Evolutionary conservation across 441 rosid genomes (phyloP), one percentile per base, ranked within the genome.

Genomic region (Capsella rubella): DNA sequence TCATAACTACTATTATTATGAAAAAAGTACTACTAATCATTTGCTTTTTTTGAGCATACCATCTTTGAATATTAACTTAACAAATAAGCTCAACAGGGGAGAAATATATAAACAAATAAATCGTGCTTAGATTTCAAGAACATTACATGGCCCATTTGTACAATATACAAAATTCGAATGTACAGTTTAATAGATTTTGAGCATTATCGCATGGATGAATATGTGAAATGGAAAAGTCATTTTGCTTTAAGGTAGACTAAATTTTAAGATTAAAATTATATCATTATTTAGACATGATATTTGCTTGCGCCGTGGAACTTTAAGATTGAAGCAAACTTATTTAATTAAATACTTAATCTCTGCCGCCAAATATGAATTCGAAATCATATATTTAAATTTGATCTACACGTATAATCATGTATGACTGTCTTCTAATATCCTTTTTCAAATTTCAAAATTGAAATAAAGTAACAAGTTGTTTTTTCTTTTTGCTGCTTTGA

Each of bases 361-460:
- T 77, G 72, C 76, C 80, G 80, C 80, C 80, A 65, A 51, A 58
- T 71, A 71, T 43, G 76, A 77, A 64, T 77, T 71, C 31, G 76
- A 77, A 75, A 58, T 50, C 50, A 64, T 72, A 6, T 32, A 32
- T 7, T 21, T 21, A 21, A 21, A 31, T 56, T 56, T 57, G 51
- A 42, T 57, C 46, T 15, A 50, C 76, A 58, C 64, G 63, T 59
- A 42, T 65, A 49, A 56, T 70, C 80, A 71, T 71, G 56, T 64
- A 27, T 16, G 58, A 21, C 8, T 53, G 2, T 46, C 15, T 64
- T 64, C 13, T 64, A 27, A 51, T 8, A 56, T 27, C 29, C 35
- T 51, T 71, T 21, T 64, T 71, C 54, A 65, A 77, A 65, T 8
- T 71, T 65, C 68, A 58, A 65, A 77, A 35, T 1, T 32, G 29